Percentiles rank a stretch among this genome's conserved stretches.
Conservation (phyloP, 2,329 filamentous ascomycete species). For the Talaromyces rugulosus region DNA sequence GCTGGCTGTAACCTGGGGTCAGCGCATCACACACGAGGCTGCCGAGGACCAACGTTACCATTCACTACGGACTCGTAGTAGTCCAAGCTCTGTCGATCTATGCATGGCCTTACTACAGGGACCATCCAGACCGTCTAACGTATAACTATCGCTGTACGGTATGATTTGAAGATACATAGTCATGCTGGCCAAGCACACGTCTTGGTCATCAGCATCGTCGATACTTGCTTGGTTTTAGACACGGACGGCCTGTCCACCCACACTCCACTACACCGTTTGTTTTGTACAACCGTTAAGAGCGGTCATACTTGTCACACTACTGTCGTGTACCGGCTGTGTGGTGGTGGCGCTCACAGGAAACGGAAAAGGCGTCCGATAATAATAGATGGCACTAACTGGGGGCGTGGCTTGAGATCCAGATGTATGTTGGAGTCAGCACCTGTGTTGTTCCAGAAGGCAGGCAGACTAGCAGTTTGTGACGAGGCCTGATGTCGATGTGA, state of each 20-base stretch:
- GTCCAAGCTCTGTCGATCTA: conserved; percentile 7
- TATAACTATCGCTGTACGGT: neutral
- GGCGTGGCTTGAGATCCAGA: neutral
- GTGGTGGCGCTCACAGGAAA: neutral
- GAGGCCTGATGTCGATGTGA: neutral
- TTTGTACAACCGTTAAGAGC: neutral
- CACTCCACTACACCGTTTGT: neutral
- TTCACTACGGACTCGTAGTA: neutral
- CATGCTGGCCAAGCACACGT: neutral
- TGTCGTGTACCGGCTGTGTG: neutral
- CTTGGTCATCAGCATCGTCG: neutral
- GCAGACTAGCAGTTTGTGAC: neutral
- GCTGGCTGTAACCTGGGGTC: conserved; percentile 5
- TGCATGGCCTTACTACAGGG: neutral
- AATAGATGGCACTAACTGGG: neutral
- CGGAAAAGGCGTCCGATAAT: neutral
- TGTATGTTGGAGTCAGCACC: neutral
- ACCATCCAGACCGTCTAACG: neutral
- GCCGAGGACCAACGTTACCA: neutral
- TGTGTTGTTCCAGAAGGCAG: neutral
- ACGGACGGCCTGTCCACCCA: neutral
- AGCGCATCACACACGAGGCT: neutral
- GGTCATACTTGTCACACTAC: neutral
- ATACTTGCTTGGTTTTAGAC: neutral
- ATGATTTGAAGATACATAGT: neutral